Base-by-base conservation (phyloP, 139 green algal genomes). In the Chlamydomonas sp. region DNA sequence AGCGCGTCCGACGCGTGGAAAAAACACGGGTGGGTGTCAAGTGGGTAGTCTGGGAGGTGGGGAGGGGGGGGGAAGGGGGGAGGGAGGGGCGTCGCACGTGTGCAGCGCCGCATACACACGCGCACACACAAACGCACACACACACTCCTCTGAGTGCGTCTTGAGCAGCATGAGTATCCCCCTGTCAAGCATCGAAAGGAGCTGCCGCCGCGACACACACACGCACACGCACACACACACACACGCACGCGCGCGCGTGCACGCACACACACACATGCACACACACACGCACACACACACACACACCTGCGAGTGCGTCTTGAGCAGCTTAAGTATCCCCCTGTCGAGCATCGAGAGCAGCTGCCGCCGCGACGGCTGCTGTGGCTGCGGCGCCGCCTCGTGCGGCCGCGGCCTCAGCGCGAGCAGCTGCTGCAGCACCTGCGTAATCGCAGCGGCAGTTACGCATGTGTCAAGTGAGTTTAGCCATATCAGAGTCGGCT, bases 111-210 rank as follows among this genome's bases (percentile, higher is more conserved):
- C 43, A 54, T 20, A 54, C 43, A 13, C 20, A 54, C 43, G 20
- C 13, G 20, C 43, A 54, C 13, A 54, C 43, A 54, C 13, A 54
- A 13, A 54, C 13, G 43, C 43, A 47, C 29, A 58, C 28, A 35
- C 16, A 28, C 22, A 1, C 57, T n/a, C n/a, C n/a, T n/a, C n/a
- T n/a, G n/a, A 49, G 34, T 92, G 71, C 34, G 78, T 87, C 68
- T 95, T 97, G 3, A 90, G 48, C 49, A 96, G 76, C 76, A 96
- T 96, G 3, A 96, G 67, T 5, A 86, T 54, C n/a, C 75, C 85
- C 0, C 87, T 57, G 36, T 91, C 83, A 37, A 90, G 58, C 86
- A 95, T 89, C 37, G 83, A 83, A 0, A 61, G 43, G 39, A 85
- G 68, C 58, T 85, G 76, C 8, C 33, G 26, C n/a, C n/a, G n/a